Evolutionary conservation across 768 basidiomycete genomes (phyloP).

Genomic region (Tylopilus balloui): DNA sequence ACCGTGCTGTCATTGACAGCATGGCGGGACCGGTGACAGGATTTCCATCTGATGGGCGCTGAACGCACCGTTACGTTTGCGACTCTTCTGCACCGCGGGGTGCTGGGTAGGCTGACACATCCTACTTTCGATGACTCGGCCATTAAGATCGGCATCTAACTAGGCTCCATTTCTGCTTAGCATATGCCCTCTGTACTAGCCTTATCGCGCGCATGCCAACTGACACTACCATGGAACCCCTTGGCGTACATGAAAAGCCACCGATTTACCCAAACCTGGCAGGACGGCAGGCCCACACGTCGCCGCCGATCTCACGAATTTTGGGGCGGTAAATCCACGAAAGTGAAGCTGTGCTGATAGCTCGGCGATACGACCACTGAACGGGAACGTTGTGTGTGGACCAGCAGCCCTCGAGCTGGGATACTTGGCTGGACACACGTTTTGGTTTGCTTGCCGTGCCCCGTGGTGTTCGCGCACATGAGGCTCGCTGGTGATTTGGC

Average conservation of each 20-base stretch:
- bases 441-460: neutral
- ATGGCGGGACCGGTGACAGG: constrained; percentile 15
- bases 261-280: neutral
- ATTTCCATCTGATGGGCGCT: constrained; percentile 12
- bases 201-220: neutral
- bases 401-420: neutral
- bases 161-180: neutral
- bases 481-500: neutral
- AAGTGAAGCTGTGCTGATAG: constrained; percentile 13
- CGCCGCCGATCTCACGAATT: constrained; percentile 18
- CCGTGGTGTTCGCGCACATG: constrained; percentile 3
- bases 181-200: neutral
- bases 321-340: constrained; percentile 18
- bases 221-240: neutral
- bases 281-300: constrained; percentile 1
- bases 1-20: constrained; percentile 7
- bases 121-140: constrained; percentile 1
- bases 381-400: constrained; percentile 4
- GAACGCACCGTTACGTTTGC: constrained; percentile 7
- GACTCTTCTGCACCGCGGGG: neutral
- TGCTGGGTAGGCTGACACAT: constrained; percentile 8
- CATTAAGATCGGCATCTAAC: neutral
- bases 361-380: constrained; percentile 18
- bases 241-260: neutral
- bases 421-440: constrained; percentile 8